Conservation (phyloP, 371 early-diverging fungal species). For the Syncephalis plumigaleata region DNA sequence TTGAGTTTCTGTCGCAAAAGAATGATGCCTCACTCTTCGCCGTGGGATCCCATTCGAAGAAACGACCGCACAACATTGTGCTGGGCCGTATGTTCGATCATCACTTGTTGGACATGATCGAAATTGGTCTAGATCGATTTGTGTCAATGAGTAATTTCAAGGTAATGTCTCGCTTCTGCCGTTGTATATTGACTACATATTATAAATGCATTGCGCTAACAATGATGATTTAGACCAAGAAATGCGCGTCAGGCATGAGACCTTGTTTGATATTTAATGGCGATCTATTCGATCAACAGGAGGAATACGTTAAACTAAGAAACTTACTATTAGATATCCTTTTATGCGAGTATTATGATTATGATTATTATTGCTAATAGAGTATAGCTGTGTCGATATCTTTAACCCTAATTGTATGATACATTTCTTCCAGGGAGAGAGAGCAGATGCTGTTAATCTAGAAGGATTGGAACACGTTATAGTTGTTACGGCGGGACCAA, state of each 20-base stretch:
- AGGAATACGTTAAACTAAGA: constrained; percentile 50
- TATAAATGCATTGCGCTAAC: neutral
- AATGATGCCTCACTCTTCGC: constrained; percentile 85
- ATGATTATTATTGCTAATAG: too few species aligned
- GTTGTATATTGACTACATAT: neutral
- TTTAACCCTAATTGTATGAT: neutral
- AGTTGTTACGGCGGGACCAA: constrained; percentile 57
- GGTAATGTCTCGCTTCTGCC: too few species aligned
- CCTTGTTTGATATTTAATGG: constrained; percentile 85
- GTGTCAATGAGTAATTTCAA: constrained; percentile 52
- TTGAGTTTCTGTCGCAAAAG: constrained; percentile 87
- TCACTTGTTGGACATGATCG: constrained; percentile 88
- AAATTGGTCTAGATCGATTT: constrained; percentile 63
- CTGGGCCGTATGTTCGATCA: constrained; percentile 84
- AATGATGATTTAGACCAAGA: constrained; percentile 15
- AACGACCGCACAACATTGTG: constrained; percentile 85
- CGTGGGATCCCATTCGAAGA: constrained; percentile 85
- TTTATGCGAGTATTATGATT: too few species aligned
- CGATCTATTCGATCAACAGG: constrained; percentile 59
- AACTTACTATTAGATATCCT: constrained; percentile 57
- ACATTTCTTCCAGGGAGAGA: constrained; percentile 71
- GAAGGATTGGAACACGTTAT: constrained; percentile 83
- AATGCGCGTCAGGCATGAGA: constrained; percentile 72
- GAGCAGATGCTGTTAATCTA: constrained; percentile 48
- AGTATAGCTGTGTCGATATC: too few species aligned